These are phyloP conservation scores for Fusarium hainanense DNA, from an alignment of 2,329 filamentous ascomycete genomes.

Conservation along the genomic window DNA sequence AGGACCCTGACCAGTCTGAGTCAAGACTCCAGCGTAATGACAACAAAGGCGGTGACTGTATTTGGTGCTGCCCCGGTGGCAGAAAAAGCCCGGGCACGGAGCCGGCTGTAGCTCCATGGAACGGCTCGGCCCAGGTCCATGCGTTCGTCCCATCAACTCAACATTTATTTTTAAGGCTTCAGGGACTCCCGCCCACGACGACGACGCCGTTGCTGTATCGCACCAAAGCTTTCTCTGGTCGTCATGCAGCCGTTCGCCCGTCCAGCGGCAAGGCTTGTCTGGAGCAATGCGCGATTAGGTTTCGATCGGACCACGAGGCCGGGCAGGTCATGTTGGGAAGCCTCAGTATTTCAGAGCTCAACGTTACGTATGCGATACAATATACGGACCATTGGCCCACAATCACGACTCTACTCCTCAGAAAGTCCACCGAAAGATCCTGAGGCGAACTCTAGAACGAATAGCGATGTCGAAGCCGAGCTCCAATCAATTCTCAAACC, in stretches of 20 bases:
- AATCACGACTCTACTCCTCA: conserved; percentile 45
- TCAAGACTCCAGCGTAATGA: conserved; percentile 1
- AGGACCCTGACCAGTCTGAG: conserved; percentile 18
- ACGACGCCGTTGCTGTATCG: conserved; percentile 24
- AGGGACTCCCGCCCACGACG: conserved; percentile 23
- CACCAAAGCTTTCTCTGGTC: conserved; percentile 20
- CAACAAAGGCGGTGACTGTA: conserved; percentile 38
- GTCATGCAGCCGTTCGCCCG: conserved; percentile 53
- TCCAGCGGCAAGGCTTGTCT: conserved; percentile 47
- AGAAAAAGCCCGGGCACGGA: conserved; percentile 44
- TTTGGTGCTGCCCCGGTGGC: conserved; percentile 28
- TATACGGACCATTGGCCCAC: conserved; percentile 37
- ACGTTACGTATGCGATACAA: conserved; percentile 40
- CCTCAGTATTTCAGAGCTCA: conserved; percentile 22
- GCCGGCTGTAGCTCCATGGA: conserved; percentile 31
- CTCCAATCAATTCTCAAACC: conserved; percentile 38
- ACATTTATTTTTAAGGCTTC: conserved; percentile 27
- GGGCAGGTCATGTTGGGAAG: conserved; percentile 31
- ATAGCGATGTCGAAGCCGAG: conserved; percentile 33
- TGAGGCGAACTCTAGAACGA: conserved; percentile 24
- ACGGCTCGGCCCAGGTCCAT: conserved; percentile 44
- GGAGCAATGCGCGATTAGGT: conserved; percentile 45
- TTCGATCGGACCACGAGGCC: conserved; percentile 40
- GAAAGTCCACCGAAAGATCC: conserved; percentile 40
- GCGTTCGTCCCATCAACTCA: conserved; percentile 33